Evolutionary conservation across 192 early-diverging fungal species (phyloP), one percentile per base, ranked within the genome.

Genomic region (Coemansia interrupta): DNA sequence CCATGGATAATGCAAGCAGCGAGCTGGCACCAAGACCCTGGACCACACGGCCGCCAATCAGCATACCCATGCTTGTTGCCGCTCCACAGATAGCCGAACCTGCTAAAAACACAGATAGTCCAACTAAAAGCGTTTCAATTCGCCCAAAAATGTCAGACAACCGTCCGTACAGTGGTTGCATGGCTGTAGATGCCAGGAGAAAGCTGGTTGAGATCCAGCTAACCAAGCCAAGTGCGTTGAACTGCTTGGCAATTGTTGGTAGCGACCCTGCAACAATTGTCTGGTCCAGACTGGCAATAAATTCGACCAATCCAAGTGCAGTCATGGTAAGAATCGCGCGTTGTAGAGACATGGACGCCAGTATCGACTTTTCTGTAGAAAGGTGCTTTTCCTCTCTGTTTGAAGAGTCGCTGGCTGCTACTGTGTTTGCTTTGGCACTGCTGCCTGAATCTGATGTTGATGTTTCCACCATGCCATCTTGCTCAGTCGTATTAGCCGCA

Each of bases 91-190:
- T 22, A 59, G 83, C 83, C 41, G 75, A 81, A 20, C 82, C 81
- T 3, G 79, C 45, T 17, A 83, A 64, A 56, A 85, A 84, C 8
- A 87, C 36, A 1, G 77, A 22, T 23, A 82, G 56, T 1, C 84
- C 76, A 47, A 73, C 76, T 2, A 86, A 54, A 17, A 86, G 63
- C 4, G 83, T 76, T 1, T 61, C 55, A 29, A 83, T 80, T 23
- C 86, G 83, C n/a, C 88, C 95, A 82, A 93, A 93, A 24, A 90
- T 89, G 56, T 95, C 92, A 24, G 89, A 83, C 6, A 90, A 62
- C 41, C 83, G 84, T 13, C 89, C 89, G 75, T 89, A 92, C 13
- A 91, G 53, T 2, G 90, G 89, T 58, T 90, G 84, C 51, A 92
- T 77, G 1, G 90, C 84, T 0, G 91, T 90, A 22, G 79, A 69